phyloP scores from a whole-genome alignment of 2,329 filamentous ascomycete genomes.

The Ascochyta pisi region DNA sequence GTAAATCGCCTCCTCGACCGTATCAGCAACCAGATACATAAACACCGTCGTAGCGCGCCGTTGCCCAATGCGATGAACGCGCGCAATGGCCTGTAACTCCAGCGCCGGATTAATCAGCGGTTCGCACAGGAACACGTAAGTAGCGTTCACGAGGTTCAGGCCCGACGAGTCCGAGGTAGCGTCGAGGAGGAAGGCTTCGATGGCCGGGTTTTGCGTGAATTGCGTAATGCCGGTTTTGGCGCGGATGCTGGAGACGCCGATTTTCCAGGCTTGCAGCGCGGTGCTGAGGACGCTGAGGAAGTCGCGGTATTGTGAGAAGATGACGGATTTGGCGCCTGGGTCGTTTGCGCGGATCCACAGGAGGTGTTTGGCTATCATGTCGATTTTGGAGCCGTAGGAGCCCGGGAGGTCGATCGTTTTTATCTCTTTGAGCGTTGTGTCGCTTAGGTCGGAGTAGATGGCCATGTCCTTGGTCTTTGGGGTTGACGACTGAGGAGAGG shows the following conservation, averaged over 20 bases:
- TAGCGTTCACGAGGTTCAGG: conserved; percentile 90
- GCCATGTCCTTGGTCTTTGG: conserved; percentile 39
- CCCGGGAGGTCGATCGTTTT: conserved; percentile 76
- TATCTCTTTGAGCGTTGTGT: conserved; percentile 76
- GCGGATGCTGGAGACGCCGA: conserved; percentile 76
- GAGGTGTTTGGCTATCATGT: conserved; percentile 74
- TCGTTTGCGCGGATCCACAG: conserved; percentile 85
- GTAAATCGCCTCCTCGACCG: conserved; percentile 92
- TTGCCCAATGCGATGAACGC: conserved; percentile 94
- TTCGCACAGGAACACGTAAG: conserved; percentile 92
- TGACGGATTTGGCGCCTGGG: conserved; percentile 85
- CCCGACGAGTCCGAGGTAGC: conserved; percentile 88
- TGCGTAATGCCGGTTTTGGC: conserved; percentile 70
- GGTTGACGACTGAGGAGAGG: conserved; percentile 35
- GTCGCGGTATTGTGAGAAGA: conserved; percentile 91
- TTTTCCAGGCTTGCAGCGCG: conserved; percentile 74
- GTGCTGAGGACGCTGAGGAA: conserved; percentile 77
- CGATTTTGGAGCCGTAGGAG: conserved; percentile 89
- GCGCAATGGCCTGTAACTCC: conserved; percentile 92
- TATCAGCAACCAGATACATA: conserved; percentile 91
- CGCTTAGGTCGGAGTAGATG: conserved; percentile 82
- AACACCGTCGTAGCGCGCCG: conserved; percentile 87
- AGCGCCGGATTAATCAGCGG: conserved; percentile 92
- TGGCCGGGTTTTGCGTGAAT: conserved; percentile 76
- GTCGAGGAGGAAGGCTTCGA: conserved; percentile 88